Base-by-base conservation (phyloP, 2,329 filamentous ascomycete genomes). In the Zasmidium citrigriseum region DNA sequence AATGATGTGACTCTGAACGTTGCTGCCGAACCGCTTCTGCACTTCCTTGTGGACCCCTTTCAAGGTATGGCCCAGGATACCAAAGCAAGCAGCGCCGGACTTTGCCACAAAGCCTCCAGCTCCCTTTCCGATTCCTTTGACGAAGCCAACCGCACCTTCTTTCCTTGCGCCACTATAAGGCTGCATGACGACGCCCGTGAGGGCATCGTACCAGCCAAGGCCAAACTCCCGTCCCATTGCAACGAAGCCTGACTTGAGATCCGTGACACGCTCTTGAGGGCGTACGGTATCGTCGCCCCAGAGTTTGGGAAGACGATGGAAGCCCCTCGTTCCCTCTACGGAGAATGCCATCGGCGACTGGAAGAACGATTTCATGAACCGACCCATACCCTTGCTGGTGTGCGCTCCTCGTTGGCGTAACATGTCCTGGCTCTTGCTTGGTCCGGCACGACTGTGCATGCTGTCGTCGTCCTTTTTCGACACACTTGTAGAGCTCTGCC, bases 101-200 rank as follows among this genome's bases (percentile, higher is more conserved):
- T 93, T 93, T 3, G 90, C 73, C 1, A 91, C 75, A 1, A 91
- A 64, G 0, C 90, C 90, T 2, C 88, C 89, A 44, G 92, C 82
- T 1, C 89, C 89, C 70, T 90, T 92, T 1, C 86, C 89, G 46
- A 92, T 79, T 0, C 90, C 89, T 72, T 91, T 93, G 14, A 90
- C 69, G 4, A 92, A 77, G 1, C 90, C 90, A 4, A 76, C 78
- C 4, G 76, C 68, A 2, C 85, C 85, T 57, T 84, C 82, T 62
- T 86, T 82, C 66, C 80, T 79, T 2, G 81, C 82, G 14, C 83
- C 89, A 57, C 80, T 80, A 1, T 86, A 69, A 1, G 89, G 89
- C 63, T 91, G 89, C 0, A 84, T 90, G 14, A 90, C 80, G 1
- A 93, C 75, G 0, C 89, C 89, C 2, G 89, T 84, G 11, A 92